Conservation (phyloP, 1,284 basidiomycete genomes). For the Rhizoctonia solani region DNA sequence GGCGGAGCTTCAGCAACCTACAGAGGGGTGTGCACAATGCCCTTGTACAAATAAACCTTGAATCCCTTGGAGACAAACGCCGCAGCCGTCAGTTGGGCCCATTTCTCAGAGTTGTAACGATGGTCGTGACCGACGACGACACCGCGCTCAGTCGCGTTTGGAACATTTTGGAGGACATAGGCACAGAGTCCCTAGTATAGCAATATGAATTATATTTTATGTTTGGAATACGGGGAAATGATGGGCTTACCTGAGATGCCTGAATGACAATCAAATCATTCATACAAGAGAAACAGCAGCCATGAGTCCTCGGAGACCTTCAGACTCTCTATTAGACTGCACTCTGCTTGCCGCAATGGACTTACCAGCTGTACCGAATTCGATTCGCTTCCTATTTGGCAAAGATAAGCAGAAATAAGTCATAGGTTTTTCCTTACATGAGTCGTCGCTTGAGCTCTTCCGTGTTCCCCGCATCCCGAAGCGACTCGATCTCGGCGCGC, state of each 20-base stretch:
- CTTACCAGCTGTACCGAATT: conserved; percentile 87
- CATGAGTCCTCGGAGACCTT: conserved; percentile 81
- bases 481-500: conserved; percentile 56
- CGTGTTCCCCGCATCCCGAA: conserved; percentile 53
- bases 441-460: conserved; percentile 62
- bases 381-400: conserved; percentile 62
- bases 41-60: conserved; percentile 70
- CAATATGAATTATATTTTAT: too few relatives aligned
- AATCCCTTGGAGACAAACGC: conserved; percentile 66
- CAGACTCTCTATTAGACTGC: conserved; percentile 10
- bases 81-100: conserved; percentile 73
- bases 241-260: conserved; percentile 65
- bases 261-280: conserved; percentile 85
- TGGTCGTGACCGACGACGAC: conserved; percentile 84
- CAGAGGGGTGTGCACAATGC: conserved; percentile 80
- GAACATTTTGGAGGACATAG: conserved; percentile 62
- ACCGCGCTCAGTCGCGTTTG: conserved; percentile 60
- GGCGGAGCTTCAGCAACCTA: conserved; percentile 46
- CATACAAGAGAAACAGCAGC: conserved; percentile 83
- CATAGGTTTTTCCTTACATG: conserved; percentile 55
- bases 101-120: conserved; percentile 72
- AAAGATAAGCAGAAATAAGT: conserved; percentile 11
- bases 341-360: too few relatives aligned
- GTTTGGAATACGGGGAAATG: neutral
- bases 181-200: conserved; percentile 67